Evolutionary conservation across 495 filamentous ascomycete species (phyloP).

Genomic region (Alectoria sarmentosa): DNA sequence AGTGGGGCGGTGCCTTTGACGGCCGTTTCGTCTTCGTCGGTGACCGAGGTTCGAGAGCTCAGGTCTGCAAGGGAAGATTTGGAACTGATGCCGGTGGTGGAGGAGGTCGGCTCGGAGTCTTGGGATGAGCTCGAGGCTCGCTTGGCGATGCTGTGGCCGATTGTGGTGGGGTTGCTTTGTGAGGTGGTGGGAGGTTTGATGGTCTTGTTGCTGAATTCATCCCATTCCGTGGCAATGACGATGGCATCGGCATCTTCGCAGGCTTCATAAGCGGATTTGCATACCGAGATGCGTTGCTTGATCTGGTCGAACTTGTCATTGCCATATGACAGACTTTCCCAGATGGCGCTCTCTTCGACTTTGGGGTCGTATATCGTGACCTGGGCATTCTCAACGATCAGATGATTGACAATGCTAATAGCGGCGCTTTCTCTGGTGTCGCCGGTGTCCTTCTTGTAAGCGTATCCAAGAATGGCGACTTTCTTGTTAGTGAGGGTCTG

Average conservation of each 20-base stretch:
- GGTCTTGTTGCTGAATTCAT: slow-evolving; percentile 47
- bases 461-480: slow-evolving; percentile 66
- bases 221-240: slow-evolving; percentile 58
- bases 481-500: slow-evolving; percentile 65
- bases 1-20: not conserved
- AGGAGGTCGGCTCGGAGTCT: not conserved
- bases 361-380: slow-evolving; percentile 72
- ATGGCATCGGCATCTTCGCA: slow-evolving; percentile 46
- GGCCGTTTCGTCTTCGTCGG: slow-evolving; percentile 2
- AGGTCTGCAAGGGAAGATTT: slow-evolving; percentile 4
- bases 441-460: slow-evolving; percentile 77
- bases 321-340: slow-evolving; percentile 33
- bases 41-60: slow-evolving; percentile 2
- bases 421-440: slow-evolving; percentile 71
- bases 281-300: slow-evolving; percentile 22
- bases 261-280: slow-evolving; percentile 41
- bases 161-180: not conserved
- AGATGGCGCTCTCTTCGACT: slow-evolving; percentile 44
- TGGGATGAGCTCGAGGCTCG: not conserved
- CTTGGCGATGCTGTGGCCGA: not conserved
- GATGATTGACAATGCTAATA: slow-evolving; percentile 55
- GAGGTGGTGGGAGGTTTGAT: not conserved
- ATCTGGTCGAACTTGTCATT: slow-evolving; percentile 19
- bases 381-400: slow-evolving; percentile 57
- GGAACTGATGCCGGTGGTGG: slow-evolving; percentile 4